Evolutionary conservation across 169 alveolate species (phyloP).

Genomic region (Eimeria maxima): DNA sequence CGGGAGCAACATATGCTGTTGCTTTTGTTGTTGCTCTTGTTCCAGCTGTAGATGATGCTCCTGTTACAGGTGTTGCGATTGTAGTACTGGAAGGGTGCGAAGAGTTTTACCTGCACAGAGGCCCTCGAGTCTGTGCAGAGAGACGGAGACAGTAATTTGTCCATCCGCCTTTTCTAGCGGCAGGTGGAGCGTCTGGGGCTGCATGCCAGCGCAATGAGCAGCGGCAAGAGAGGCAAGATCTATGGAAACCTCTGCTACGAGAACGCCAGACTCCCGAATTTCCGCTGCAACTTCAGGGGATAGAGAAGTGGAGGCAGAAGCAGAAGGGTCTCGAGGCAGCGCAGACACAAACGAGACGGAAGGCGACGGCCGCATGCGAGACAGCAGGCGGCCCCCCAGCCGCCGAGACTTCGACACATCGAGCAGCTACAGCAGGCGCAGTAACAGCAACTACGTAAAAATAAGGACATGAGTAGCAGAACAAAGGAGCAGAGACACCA

Average conservation of each 20-base stretch:
- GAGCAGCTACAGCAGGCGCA: constrained; percentile 11
- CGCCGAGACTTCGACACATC: constrained; percentile 46
- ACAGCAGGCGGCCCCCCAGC: constrained; percentile 51
- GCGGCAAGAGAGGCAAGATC: constrained; percentile 48
- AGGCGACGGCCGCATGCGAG: constrained; percentile 68
- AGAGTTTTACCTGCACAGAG: background rate
- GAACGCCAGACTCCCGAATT: constrained; percentile 14
- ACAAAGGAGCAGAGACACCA: background rate
- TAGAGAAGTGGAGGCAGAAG: constrained; percentile 31
- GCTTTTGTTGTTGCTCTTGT: background rate
- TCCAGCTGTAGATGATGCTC: background rate
- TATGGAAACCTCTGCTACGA: constrained; percentile 44
- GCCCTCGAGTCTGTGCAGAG: constrained; percentile 24
- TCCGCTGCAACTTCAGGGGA: constrained; percentile 32
- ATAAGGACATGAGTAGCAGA: background rate
- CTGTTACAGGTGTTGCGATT: background rate
- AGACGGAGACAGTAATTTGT: background rate
- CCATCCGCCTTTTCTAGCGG: constrained; percentile 46
- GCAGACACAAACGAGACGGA: constrained; percentile 36
- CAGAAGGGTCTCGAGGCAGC: constrained; percentile 66
- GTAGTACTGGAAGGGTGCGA: background rate
- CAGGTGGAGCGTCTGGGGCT: background rate
- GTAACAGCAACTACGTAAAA: background rate
- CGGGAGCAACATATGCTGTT: background rate
- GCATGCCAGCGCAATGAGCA: constrained; percentile 31